phyloP scores from a whole-genome alignment of 148 eudicot species.

The Cornus florida region DNA sequence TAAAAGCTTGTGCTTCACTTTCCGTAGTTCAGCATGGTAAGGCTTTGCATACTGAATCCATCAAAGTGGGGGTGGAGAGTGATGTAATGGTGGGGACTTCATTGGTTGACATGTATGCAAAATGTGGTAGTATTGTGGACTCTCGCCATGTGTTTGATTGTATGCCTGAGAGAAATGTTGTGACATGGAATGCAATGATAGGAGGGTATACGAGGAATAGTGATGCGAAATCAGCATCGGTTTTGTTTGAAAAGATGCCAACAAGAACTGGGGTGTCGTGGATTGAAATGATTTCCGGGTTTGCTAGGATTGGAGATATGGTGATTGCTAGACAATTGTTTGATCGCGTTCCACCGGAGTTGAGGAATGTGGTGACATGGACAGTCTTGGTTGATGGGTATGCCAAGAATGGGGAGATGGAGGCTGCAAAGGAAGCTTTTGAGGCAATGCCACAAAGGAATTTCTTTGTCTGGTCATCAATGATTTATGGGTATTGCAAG shows the following conservation, averaged over 20 bases:
- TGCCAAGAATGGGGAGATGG: slow-evolving; percentile 60
- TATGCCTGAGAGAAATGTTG: slow-evolving; percentile 54
- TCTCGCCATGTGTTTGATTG: slow-evolving; percentile 60
- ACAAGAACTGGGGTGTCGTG: slow-evolving; percentile 42
- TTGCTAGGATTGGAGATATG: slow-evolving; percentile 44
- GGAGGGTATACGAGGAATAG: slow-evolving; percentile 42
- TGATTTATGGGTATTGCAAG: slow-evolving; percentile 64
- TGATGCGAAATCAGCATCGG: slow-evolving; percentile 23
- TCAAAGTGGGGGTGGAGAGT: slow-evolving; percentile 38
- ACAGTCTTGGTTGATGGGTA: slow-evolving; percentile 69
- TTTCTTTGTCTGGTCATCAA: slow-evolving; percentile 64
- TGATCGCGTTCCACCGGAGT: slow-evolving; percentile 38
- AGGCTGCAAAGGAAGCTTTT: slow-evolving; percentile 54
- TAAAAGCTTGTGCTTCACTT: slow-evolving; percentile 58
- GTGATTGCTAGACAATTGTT: slow-evolving; percentile 46
- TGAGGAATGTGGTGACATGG: slow-evolving; percentile 69
- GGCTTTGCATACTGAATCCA: slow-evolving; percentile 40
- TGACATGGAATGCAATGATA: slow-evolving; percentile 73
- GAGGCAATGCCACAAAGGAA: slow-evolving; percentile 56
- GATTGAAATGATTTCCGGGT: slow-evolving; percentile 68
- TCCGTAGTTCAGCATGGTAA: slow-evolving; percentile 38
- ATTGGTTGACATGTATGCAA: slow-evolving; percentile 52
- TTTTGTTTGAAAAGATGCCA: slow-evolving; percentile 40
- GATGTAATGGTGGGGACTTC: slow-evolving; percentile 57
- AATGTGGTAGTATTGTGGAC: slow-evolving; percentile 36